phyloP scores from a whole-genome alignment of 2,329 filamentous ascomycete genomes.

The Clonostachys solani region DNA sequence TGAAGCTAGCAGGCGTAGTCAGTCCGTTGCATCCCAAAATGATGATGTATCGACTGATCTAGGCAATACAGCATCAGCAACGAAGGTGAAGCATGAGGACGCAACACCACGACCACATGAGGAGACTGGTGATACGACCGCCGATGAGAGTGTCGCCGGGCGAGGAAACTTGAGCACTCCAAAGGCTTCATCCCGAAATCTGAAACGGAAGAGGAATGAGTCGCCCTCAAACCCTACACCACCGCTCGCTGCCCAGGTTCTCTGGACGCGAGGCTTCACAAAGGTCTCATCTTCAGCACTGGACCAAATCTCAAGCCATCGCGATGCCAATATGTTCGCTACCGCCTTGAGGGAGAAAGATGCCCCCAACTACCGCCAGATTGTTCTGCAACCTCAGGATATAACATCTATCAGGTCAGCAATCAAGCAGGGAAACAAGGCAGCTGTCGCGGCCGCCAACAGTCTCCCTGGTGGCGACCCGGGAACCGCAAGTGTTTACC shows the following conservation, averaged over 20 bases:
- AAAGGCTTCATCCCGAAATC: conserved; percentile 28
- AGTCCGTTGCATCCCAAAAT: conserved; percentile 38
- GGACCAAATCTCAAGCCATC: conserved; percentile 73
- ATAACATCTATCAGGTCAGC: conserved; percentile 74
- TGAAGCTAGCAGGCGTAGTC: conserved; percentile 31
- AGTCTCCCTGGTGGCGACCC: conserved; percentile 57
- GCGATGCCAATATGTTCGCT: conserved; percentile 75
- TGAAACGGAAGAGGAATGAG: conserved; percentile 56
- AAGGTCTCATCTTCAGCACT: conserved; percentile 69
- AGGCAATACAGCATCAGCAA: conserved; percentile 22
- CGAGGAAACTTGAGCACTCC: conserved; percentile 29
- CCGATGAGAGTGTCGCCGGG: conserved; percentile 44
- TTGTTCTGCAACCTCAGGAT: conserved; percentile 72
- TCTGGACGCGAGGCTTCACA: conserved; percentile 72
- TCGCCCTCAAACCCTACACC: conserved; percentile 44
- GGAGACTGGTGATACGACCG: conserved; percentile 50
- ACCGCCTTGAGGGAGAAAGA: conserved; percentile 70
- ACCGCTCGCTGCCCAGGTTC: conserved; percentile 53
- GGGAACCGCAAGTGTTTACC: conserved; percentile 51
- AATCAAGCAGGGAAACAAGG: conserved; percentile 68
- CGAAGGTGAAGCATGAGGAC: conserved; percentile 56
- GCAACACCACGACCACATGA: conserved; percentile 49
- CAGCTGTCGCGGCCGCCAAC: conserved; percentile 55
- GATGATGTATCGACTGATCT: conserved; percentile 44
- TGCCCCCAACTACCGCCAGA: conserved; percentile 70